Percentiles rank a stretch among this genome's conserved stretches.
phyloP scores from a whole-genome alignment of 148 eudicot genomes.

The Limonium bicolor region DNA sequence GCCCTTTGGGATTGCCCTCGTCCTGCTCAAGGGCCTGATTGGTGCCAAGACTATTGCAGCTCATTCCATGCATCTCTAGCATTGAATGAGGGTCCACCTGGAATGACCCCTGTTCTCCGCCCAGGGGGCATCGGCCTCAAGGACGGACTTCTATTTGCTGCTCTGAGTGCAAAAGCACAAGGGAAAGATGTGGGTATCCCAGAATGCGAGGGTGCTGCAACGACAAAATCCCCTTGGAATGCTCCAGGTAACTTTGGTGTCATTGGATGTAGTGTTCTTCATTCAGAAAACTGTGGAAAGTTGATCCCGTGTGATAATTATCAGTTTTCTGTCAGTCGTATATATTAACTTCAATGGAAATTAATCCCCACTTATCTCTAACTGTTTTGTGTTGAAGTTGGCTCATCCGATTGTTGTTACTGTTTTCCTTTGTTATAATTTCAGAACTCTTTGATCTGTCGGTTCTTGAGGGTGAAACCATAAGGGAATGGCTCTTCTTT shows the following conservation, averaged over 20 bases:
- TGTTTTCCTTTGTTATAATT: no score
- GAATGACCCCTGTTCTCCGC: conserved; percentile 79
- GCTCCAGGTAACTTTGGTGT: conserved; percentile 92
- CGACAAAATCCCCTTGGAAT: conserved; percentile 93
- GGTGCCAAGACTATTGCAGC: conserved; percentile 86
- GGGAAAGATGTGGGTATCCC: conserved; percentile 92
- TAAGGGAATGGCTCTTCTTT: conserved; percentile 94
- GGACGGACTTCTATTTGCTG: conserved; percentile 74
- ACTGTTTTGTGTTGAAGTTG: neutral
- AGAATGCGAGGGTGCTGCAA: conserved; percentile 98
- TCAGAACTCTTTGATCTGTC: conserved; percentile 92
- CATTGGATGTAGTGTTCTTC: no score
- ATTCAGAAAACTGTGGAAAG: no score
- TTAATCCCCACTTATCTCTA: neutral
- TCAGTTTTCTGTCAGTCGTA: neutral
- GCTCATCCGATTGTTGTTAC: conserved; percentile 3
- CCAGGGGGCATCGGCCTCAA: conserved; percentile 88
- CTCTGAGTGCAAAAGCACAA: conserved; percentile 69
- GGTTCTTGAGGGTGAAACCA: conserved; percentile 72
- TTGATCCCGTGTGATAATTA: no score
- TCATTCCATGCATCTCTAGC: conserved; percentile 69
- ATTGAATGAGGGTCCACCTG: conserved; percentile 77
- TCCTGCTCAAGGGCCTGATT: conserved; percentile 73
- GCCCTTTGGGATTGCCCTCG: conserved; percentile 97
- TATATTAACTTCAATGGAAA: neutral